These are phyloP conservation scores for Punica granatum DNA, from an alignment of 345 rosid species.

Conservation along the genomic window DNA sequence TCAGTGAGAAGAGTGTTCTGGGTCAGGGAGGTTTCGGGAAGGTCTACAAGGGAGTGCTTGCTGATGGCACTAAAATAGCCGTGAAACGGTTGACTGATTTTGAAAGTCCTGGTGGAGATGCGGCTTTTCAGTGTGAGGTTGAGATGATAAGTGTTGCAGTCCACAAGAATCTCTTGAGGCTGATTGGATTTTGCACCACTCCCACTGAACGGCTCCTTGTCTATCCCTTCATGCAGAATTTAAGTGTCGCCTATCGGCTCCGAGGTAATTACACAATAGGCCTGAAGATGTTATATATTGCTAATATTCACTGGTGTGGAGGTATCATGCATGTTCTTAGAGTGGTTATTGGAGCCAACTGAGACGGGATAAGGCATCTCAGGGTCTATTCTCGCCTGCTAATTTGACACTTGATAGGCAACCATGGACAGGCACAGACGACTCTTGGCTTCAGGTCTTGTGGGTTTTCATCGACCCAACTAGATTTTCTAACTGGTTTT, in stretches of 20 bases:
- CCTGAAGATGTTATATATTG: no score
- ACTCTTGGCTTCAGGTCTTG: no score
- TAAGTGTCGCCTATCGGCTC: constrained; percentile 82
- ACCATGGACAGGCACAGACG: no score
- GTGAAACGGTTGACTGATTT: constrained; percentile 91
- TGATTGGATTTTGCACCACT: constrained; percentile 93
- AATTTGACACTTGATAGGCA: no score
- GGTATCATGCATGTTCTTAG: no score
- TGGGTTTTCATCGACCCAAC: no score
- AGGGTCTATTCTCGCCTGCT: no score
- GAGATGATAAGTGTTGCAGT: constrained; percentile 99
- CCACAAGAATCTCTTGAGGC: constrained; percentile 74
- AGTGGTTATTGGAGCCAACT: not conserved
- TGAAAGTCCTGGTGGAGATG: constrained; percentile 91
- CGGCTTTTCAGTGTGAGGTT: constrained; percentile 92
- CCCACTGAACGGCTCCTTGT: constrained; percentile 88
- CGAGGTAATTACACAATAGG: constrained; percentile 49
- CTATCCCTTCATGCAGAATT: constrained; percentile 91
- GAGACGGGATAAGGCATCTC: not conserved
- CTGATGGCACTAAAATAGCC: constrained; percentile 71
- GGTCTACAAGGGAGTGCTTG: constrained; percentile 85
- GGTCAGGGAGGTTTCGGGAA: constrained; percentile 98
- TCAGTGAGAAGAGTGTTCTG: constrained; percentile 75
- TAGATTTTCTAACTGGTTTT: no score
- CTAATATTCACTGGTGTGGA: no score